Evolutionary conservation across 805 yeast species (phyloP), one percentile per base, ranked within the genome.

Genomic region (Wickerhamomyces rabaulensis): DNA sequence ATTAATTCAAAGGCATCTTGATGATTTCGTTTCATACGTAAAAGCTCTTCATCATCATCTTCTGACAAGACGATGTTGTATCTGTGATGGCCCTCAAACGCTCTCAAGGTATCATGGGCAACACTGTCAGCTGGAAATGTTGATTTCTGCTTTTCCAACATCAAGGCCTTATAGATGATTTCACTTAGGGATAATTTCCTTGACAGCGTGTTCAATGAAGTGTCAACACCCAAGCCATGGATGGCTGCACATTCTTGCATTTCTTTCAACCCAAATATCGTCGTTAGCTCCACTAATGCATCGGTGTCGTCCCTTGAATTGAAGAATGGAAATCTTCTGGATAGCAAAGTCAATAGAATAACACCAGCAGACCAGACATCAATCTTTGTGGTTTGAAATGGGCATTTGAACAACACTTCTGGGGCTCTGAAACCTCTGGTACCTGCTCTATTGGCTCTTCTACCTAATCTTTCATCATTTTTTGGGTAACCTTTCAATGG

Each of bases 391-490:
- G 86, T 84, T 53, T 75, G 73, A 22, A 81, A 62, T 36, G 70
- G 67, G 9, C 75, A 69, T 62, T 81, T 80, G 20, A 60, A 55
- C 39, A 73, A 51, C 12, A 87, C 84, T 58, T 87, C 95, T 0
- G 95, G 95, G 0, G 95, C 94, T 33, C 87, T 90, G 58, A 87
- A 87, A 0, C 92, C 90, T 6, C 94, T 91, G 0, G 95, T 87
- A 6, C 95, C 95, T 59, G 99, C 99, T 56, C 99, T 80, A 59
- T 94, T 94, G 0, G 98, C 98, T 47, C 99, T 76, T 57, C 96
- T 76, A 2, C 94, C 87, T 0, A 95, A 86, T 56, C 98, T 74
- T 42, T 79, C 79, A 67, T 94, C 99, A 56, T 87, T 87, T 61
- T 88, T 89, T 9, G 90, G 85, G 60, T 87, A 89, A 2, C 97